These are phyloP conservation scores for Daedaleopsis nitida DNA, from an alignment of 768 basidiomycete species.

Conservation along the genomic window DNA sequence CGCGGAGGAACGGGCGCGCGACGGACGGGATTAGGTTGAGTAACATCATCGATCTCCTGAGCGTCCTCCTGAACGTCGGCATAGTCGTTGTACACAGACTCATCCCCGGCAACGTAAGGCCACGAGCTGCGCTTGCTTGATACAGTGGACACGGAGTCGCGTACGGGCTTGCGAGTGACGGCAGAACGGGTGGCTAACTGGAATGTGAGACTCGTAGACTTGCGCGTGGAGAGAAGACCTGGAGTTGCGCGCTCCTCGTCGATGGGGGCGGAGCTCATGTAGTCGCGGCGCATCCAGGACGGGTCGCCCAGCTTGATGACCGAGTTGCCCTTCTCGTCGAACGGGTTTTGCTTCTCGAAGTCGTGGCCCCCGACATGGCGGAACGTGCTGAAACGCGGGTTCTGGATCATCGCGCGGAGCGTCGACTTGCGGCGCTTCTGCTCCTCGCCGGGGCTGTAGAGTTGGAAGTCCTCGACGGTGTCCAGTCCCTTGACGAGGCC, in stretches of 20 bases:
- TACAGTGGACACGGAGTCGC: slow-evolving; percentile 16
- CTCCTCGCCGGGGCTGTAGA: slow-evolving; percentile 37
- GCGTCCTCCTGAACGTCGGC: slow-evolving; percentile 3
- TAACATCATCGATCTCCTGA: neutral
- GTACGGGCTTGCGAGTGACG: slow-evolving; percentile 9
- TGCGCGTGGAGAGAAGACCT: slow-evolving; percentile 8
- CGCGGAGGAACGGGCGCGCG: neutral
- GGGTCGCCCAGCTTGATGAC: slow-evolving; percentile 19
- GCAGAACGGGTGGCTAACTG: slow-evolving; percentile 6
- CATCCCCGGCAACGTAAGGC: neutral
- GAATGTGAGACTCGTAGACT: slow-evolving; percentile 13
- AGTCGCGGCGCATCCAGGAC: slow-evolving; percentile 22
- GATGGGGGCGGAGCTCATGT: neutral
- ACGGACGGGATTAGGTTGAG: neutral
- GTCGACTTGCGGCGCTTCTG: slow-evolving; percentile 37
- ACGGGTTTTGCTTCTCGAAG: slow-evolving; percentile 15
- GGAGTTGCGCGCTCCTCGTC: slow-evolving; percentile 7
- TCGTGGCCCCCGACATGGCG: slow-evolving; percentile 34
- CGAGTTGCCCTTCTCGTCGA: slow-evolving; percentile 12
- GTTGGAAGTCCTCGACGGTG: slow-evolving; percentile 51
- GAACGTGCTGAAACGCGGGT: slow-evolving; percentile 56
- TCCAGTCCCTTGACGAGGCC: slow-evolving; percentile 70
- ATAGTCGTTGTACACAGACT: neutral
- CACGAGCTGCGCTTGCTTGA: slow-evolving; percentile 16
- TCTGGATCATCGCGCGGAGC: slow-evolving; percentile 52